These are phyloP conservation scores for Avena insularis DNA, from an alignment of 176 grass and related monocot species.

Conservation along the genomic window DNA sequence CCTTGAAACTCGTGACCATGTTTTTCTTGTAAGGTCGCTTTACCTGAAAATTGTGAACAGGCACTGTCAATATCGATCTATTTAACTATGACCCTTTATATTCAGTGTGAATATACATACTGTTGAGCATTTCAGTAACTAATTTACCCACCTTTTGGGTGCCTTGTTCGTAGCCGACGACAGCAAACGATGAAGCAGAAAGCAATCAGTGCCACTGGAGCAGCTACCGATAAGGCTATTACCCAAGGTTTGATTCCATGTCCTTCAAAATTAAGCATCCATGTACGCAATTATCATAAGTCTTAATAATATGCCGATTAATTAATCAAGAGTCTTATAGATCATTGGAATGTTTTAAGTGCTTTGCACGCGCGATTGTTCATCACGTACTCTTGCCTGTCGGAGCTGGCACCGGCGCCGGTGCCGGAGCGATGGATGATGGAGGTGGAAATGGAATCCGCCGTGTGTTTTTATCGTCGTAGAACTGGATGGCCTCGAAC, in stretches of 20 bases:
- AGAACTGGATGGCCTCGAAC: not conserved
- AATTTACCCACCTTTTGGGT: not conserved
- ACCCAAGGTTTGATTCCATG: conserved; percentile 23
- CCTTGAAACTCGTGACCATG: not conserved
- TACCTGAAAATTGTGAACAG: not conserved
- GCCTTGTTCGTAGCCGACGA: not conserved
- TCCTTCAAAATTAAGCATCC: not conserved
- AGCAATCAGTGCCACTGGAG: not conserved
- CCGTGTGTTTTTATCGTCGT: not conserved
- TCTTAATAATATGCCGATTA: not conserved
- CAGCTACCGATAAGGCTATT: not conserved
- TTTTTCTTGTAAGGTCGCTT: not conserved
- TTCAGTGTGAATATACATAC: not conserved
- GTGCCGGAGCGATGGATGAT: not conserved
- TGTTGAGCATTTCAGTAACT: conserved; percentile 5
- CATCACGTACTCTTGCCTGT: not conserved
- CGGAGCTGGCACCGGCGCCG: not conserved
- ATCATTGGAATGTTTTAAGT: not conserved
- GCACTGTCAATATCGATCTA: not conserved
- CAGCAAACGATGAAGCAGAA: not conserved
- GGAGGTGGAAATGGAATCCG: conserved; percentile 7
- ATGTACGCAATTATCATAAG: not conserved
- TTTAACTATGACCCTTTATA: not conserved
- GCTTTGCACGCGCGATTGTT: not conserved
- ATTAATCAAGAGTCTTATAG: not conserved